A percentile compares a stretch with the other conserved stretches of the same genome.
phyloP scores from a whole-genome alignment of 441 rosid genomes.

The Breynia disticha region DNA sequence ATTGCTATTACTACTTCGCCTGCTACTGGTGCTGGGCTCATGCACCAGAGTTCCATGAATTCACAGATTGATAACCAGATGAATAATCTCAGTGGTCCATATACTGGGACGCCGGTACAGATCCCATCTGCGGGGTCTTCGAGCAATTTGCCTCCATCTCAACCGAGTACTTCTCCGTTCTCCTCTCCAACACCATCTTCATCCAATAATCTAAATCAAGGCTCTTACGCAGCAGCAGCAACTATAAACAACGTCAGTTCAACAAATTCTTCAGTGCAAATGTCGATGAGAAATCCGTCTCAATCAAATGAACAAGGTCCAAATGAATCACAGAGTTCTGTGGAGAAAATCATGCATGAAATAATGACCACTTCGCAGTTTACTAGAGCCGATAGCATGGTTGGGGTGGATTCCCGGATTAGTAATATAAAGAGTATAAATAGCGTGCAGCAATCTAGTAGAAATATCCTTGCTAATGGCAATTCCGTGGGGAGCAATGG shows the following conservation, averaged over 20 bases:
- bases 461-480: conserved; percentile 9
- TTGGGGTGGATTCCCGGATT: conserved; percentile 14
- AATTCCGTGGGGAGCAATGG: conserved; percentile 17
- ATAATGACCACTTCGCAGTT: conserved; percentile 23
- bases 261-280: conserved; percentile 19
- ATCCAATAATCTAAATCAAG: conserved; percentile 23
- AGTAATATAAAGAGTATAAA: conserved; percentile 16
- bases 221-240: conserved; percentile 13
- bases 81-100: conserved; percentile 22
- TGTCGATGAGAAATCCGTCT: conserved; percentile 16
- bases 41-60: conserved; percentile 35
- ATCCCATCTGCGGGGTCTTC: conserved; percentile 33
- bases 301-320: conserved; percentile 23
- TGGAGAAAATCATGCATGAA: conserved; percentile 34
- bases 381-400: conserved; percentile 18
- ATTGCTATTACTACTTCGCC: conserved; percentile 25
- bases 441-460: conserved; percentile 13
- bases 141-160: conserved; percentile 21
- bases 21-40: conserved; percentile 20
- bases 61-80: conserved; percentile 23
- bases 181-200: conserved; percentile 24
- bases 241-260: conserved; percentile 12
- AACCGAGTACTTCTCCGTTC: conserved; percentile 25
- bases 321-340: conserved; percentile 28
- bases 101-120: conserved; percentile 24